Evolutionary conservation across 805 yeast genomes (phyloP).

Genomic region (Wickerhamiella dianesei): DNA sequence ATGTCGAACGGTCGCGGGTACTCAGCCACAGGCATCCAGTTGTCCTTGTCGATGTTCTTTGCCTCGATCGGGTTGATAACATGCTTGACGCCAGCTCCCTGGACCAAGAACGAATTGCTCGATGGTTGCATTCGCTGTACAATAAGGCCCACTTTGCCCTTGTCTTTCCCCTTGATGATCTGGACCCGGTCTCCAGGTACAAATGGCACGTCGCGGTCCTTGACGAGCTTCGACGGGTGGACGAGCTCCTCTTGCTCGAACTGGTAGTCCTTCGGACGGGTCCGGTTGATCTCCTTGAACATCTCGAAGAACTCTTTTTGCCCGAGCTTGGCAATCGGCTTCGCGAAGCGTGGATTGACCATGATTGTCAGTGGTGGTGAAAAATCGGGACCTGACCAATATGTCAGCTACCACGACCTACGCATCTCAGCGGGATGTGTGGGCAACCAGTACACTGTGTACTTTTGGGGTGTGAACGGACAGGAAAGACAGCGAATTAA

Average conservation of each 20-base stretch:
- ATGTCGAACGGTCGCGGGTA: conserved; percentile 52
- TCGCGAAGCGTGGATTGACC: conserved; percentile 15
- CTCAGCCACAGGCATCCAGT: conserved; percentile 53
- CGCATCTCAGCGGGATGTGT: neutral
- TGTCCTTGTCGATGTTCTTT: conserved; percentile 39
- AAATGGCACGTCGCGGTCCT: conserved; percentile 18
- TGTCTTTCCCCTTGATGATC: conserved; percentile 38
- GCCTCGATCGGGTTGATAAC: conserved; percentile 56
- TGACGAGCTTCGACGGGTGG: conserved; percentile 13
- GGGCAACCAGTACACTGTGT: neutral
- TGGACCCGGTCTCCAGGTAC: conserved; percentile 21
- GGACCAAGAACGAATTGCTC: conserved; percentile 50
- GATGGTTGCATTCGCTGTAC: conserved; percentile 39
- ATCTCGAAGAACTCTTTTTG: conserved; percentile 17
- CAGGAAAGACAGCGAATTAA: neutral
- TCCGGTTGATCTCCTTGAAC: conserved; percentile 10
- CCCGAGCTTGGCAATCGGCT: conserved; percentile 14
- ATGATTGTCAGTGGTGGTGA: conserved; percentile 3
- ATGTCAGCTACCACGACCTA: no score
- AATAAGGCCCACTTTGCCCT: conserved; percentile 63
- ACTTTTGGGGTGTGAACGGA: neutral
- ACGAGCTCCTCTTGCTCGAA: conserved; percentile 14
- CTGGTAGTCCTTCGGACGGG: conserved; percentile 16
- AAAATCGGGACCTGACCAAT: neutral
- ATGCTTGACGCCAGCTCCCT: conserved; percentile 52